These are phyloP conservation scores for Candida sp. DNA, from an alignment of 1,139 yeast species.

Conservation along the genomic window DNA sequence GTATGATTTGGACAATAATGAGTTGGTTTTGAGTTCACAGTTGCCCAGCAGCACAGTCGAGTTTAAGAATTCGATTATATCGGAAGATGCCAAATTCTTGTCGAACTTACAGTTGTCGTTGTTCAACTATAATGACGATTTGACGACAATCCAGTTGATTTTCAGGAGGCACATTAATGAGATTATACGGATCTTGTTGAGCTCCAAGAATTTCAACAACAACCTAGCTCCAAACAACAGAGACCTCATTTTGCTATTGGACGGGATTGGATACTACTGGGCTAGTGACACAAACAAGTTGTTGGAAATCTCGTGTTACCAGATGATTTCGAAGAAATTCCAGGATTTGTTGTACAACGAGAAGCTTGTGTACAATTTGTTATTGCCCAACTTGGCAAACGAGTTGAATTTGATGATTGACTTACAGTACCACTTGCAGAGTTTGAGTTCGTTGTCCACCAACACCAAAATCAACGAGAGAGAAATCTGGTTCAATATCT, in stretches of 20 bases:
- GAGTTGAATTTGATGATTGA: conserved; percentile 50
- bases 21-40: conserved; percentile 38
- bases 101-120: conserved; percentile 48
- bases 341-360: conserved; percentile 40
- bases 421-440: conserved; percentile 48
- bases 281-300: conserved; percentile 44
- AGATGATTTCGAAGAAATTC: conserved; percentile 41
- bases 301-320: conserved; percentile 49
- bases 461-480: conserved; percentile 30
- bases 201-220: conserved; percentile 41
- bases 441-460: conserved; percentile 26
- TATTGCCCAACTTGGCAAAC: conserved; percentile 42
- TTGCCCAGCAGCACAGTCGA: conserved; percentile 11
- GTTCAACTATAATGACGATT: conserved; percentile 52
- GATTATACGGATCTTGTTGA: conserved; percentile 42
- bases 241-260: conserved; percentile 36
- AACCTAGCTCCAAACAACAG: conserved; percentile 16
- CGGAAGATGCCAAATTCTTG: conserved; percentile 53
- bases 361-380: conserved; percentile 35
- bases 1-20: conserved; percentile 58
- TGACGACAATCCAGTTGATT: conserved; percentile 50
- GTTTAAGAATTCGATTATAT: conserved; percentile 38
- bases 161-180: conserved; percentile 54
- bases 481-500: conserved; percentile 49
- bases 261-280: conserved; percentile 53